A percentile compares a stretch with the other conserved stretches of the same genome.
These are phyloP conservation scores for Clarireedia monteithiana DNA, from an alignment of 2,329 filamentous ascomycete genomes.

Conservation along the genomic window DNA sequence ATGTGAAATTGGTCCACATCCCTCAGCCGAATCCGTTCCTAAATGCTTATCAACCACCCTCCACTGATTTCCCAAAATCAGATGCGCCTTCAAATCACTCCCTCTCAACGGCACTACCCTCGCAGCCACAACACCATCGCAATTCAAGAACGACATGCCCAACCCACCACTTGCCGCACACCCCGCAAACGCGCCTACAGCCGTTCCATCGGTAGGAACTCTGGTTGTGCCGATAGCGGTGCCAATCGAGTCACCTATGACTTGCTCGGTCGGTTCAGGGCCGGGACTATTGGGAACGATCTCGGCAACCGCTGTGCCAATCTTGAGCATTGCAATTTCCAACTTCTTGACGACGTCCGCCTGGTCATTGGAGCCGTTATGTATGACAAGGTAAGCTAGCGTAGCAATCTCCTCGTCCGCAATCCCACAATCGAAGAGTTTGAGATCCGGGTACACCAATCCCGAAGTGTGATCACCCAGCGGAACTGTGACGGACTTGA, in stretches of 20 bases:
- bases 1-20: background rate
- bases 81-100: background rate
- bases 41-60: background rate
- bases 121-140: background rate
- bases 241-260: background rate
- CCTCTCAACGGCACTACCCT: background rate
- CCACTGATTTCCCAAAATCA: background rate
- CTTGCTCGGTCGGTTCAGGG: background rate
- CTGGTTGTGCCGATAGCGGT: background rate
- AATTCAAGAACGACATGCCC: constrained; percentile 1
- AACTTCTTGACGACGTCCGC: background rate
- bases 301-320: background rate
- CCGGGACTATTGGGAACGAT: background rate
- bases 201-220: background rate
- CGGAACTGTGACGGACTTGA: background rate
- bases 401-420: background rate
- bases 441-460: background rate
- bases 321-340: background rate
- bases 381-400: background rate
- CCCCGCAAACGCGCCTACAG: background rate
- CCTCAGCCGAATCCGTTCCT: background rate
- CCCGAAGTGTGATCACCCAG: background rate
- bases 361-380: background rate
- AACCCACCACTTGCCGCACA: background rate
- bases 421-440: background rate